Evolutionary conservation across 805 yeast species (phyloP), one percentile per base, ranked within the genome.

Genomic region (Wickerhamomyces mucosus): DNA sequence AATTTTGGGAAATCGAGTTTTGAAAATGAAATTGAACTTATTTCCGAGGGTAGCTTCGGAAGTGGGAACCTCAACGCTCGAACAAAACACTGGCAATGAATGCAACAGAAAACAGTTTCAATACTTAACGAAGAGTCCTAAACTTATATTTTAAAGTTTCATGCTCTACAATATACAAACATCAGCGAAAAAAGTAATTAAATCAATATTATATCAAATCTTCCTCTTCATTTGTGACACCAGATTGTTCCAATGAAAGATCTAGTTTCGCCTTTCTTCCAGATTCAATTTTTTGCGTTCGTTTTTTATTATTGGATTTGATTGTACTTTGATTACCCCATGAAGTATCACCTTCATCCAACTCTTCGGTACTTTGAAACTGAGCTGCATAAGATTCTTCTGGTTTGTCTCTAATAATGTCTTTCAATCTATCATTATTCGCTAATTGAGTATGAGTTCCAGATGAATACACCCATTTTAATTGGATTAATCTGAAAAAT

Each of bases 361-460:
- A 29, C 5, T 38, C 46, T 11, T 27, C 28, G 4, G 18, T 14
- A 19, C 37, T 34, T 16, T 28, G 32, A 10, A 38, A 34, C 8
- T 37, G 21, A 10, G 32, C 10, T 14, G 39, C 38, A 31, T 36
- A 38, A 4, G 38, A 38, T 2, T 31, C 32, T n/a, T 31, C 14
- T 6, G 40, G 36, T 14, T 36, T 40, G 20, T 46, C 48, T 21
- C 50, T 46, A 10, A 50, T 38, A 24, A 48, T 41, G 3, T 26
- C 24, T 3, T 32, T 27, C 1, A 50, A 33, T 11, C 37, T 38
- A 11, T 39, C 20, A 27, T 45, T 50, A 17, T 43, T 46, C 3
- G 48, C 50, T 15, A 50, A 29, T 26, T 50, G 54, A 18, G 41
- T 48, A 27, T 48, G 43, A 9, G 48, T 36, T 2, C 51, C 53